Evolutionary conservation across 495 filamentous ascomycete species (phyloP).

Genomic region (Glarea lozoyensis): DNA sequence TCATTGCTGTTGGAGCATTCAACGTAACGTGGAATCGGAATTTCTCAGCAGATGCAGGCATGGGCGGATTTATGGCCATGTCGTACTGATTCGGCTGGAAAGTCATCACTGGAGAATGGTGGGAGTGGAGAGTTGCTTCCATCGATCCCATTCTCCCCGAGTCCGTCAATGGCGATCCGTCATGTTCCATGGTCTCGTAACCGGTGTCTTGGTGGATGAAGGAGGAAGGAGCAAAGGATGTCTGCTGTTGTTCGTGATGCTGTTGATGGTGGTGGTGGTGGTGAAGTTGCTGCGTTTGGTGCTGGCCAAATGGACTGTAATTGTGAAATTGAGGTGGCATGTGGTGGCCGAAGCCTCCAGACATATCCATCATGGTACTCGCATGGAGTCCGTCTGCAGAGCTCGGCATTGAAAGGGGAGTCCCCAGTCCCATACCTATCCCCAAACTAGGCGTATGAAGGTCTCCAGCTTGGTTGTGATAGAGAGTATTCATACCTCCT

Average conservation of each 20-base stretch:
- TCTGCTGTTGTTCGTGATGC: slow-evolving; percentile 28
- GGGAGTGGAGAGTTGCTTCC: slow-evolving; percentile 40
- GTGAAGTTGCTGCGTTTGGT: slow-evolving; percentile 50
- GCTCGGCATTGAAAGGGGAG: slow-evolving; percentile 72
- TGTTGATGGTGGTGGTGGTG: slow-evolving; percentile 39
- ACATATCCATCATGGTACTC: slow-evolving; percentile 45
- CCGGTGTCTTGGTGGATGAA: slow-evolving; percentile 69
- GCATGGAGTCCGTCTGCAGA: slow-evolving; percentile 48
- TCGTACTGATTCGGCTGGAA: slow-evolving; percentile 31
- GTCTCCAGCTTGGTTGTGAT: slow-evolving; percentile 79
- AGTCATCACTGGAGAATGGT: slow-evolving; percentile 35
- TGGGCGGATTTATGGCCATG: slow-evolving; percentile 29
- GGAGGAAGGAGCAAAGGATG: slow-evolving; percentile 66
- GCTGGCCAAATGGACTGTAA: slow-evolving; percentile 62
- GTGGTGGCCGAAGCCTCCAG: slow-evolving; percentile 42
- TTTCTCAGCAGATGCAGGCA: slow-evolving; percentile 44
- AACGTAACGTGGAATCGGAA: slow-evolving; percentile 88
- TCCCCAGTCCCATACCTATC: slow-evolving; percentile 65
- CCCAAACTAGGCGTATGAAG: slow-evolving; percentile 74
- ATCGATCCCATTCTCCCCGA: slow-evolving; percentile 39
- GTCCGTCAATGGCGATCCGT: slow-evolving; percentile 51
- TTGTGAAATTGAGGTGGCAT: slow-evolving; percentile 63
- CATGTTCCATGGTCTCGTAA: slow-evolving; percentile 70
- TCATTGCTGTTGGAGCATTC: slow-evolving; percentile 95
- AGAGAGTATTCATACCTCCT: slow-evolving; percentile 69